Evolutionary conservation across 129 eudicot genomes (phyloP).

Genomic region (Calendula officinalis): DNA sequence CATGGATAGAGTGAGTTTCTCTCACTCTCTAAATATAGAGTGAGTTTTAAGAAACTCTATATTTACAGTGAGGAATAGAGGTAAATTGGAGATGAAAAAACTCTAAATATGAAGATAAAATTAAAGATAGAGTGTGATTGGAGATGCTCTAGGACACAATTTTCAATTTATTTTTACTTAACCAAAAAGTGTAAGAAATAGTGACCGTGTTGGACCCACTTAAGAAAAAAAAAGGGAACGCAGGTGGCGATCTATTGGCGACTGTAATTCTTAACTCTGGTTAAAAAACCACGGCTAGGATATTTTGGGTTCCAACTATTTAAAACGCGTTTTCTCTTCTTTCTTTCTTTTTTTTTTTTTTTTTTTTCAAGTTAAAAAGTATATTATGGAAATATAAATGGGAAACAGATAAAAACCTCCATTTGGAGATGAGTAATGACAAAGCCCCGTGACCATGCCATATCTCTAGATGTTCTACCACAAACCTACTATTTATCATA

Average conservation of each 20-base stretch:
- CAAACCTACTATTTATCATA: slow-evolving; percentile 29
- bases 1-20: too few species aligned
- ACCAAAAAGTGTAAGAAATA: not conserved
- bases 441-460: slow-evolving; percentile 41
- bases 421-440: slow-evolving; percentile 35
- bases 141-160: too few species aligned
- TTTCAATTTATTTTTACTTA: too few species aligned
- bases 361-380: not conserved
- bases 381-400: not conserved
- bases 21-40: too few species aligned
- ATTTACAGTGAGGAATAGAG: too few species aligned
- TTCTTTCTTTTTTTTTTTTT: not conserved
- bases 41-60: too few species aligned
- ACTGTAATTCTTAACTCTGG: slow-evolving; percentile 17
- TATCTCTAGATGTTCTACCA: slow-evolving; percentile 39
- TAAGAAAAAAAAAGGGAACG: not conserved
- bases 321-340: slow-evolving; percentile 22
- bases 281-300: not conserved
- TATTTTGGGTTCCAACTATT: not conserved
- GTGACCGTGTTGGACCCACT: not conserved
- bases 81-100: too few species aligned
- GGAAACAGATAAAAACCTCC: slow-evolving; percentile 24
- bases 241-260: slow-evolving; percentile 32
- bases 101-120: too few species aligned
- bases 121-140: too few species aligned